Percentiles rank a stretch among this genome's conserved stretches.
phyloP scores from a whole-genome alignment of 805 yeast species.

The Candida taoyuanica region DNA sequence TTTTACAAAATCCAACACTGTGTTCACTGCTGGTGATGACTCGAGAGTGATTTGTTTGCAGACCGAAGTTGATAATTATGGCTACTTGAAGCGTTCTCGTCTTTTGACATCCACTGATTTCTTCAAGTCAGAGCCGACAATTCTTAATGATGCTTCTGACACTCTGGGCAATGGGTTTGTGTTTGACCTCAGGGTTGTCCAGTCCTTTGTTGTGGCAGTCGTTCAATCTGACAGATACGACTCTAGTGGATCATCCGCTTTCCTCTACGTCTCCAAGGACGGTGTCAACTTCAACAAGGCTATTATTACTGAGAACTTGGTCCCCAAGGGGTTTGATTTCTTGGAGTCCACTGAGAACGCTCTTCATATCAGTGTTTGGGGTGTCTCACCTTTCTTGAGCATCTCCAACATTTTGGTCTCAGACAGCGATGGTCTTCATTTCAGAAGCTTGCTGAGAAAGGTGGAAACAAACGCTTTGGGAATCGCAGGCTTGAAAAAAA shows the following conservation, averaged over 20 bases:
- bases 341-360: slow-evolving; percentile 37
- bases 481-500: slow-evolving; percentile 33
- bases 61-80: slow-evolving; percentile 35
- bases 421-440: slow-evolving; percentile 50
- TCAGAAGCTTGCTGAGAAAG: slow-evolving; percentile 38
- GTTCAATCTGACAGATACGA: slow-evolving; percentile 22
- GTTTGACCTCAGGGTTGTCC: slow-evolving; percentile 29
- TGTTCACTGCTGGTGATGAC: slow-evolving; percentile 25
- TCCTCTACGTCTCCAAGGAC: slow-evolving; percentile 31
- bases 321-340: slow-evolving; percentile 24
- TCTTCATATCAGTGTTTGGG: slow-evolving; percentile 34
- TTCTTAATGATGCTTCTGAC: slow-evolving; percentile 29
- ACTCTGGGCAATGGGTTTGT: slow-evolving; percentile 28
- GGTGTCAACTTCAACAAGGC: slow-evolving; percentile 31
- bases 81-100: slow-evolving; percentile 29
- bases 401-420: slow-evolving; percentile 28
- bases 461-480: slow-evolving; percentile 30
- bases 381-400: slow-evolving; percentile 12
- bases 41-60: slow-evolving; percentile 39
- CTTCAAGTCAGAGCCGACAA: slow-evolving; percentile 32
- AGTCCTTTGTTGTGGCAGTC: slow-evolving; percentile 32
- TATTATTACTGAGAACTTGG: slow-evolving; percentile 27
- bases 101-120: slow-evolving; percentile 38
- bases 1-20: slow-evolving; percentile 27
- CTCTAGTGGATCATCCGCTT: slow-evolving; percentile 21